A percentile compares a stretch with the other conserved stretches of the same genome.
Evolutionary conservation across 331 rosid genomes (phyloP).

Genomic region (Arachis monticola): DNA sequence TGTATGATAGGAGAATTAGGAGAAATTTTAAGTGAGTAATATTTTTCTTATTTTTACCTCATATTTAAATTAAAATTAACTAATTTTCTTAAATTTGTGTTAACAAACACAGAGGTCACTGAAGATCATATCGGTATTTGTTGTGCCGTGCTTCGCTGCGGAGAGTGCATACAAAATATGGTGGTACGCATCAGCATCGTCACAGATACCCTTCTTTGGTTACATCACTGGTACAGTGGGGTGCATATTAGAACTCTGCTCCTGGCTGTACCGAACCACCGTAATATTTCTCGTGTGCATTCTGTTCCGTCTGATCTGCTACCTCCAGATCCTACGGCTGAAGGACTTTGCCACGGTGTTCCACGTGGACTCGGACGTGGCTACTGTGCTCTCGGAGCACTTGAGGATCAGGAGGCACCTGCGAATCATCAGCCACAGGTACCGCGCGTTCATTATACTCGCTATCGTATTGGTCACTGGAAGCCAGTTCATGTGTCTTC

Average conservation of each 20-base stretch:
- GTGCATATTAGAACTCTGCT: conserved; percentile 72
- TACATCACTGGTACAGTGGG: conserved; percentile 67
- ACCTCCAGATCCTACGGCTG: conserved; percentile 86
- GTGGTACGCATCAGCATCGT: conserved; percentile 95
- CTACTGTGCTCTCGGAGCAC: conserved; percentile 75
- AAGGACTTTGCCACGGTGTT: conserved; percentile 74
- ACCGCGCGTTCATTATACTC: conserved; percentile 66
- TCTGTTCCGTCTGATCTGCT: conserved; percentile 85
- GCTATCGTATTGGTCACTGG: conserved; percentile 64
- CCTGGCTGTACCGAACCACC: conserved; percentile 82
- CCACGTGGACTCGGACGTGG: conserved; percentile 78
- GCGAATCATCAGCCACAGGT: conserved; percentile 86
- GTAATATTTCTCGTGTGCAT: conserved; percentile 83
- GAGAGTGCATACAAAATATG: conserved; percentile 87
- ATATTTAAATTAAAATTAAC: not conserved
- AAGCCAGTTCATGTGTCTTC: conserved; percentile 75
- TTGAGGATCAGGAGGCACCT: conserved; percentile 81
- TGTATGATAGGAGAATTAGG: too few relatives aligned
- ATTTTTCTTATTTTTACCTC: too few relatives aligned
- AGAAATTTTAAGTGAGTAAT: too few relatives aligned
- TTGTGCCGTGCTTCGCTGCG: conserved; percentile 66
- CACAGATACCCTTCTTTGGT: conserved; percentile 78
- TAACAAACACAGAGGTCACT: conserved; percentile 61
- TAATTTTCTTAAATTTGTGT: not conserved
- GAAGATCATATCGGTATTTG: conserved; percentile 57